Base-by-base conservation (phyloP, 2,329 filamentous ascomycete genomes). In the Colletotrichum orbiculare region DNA sequence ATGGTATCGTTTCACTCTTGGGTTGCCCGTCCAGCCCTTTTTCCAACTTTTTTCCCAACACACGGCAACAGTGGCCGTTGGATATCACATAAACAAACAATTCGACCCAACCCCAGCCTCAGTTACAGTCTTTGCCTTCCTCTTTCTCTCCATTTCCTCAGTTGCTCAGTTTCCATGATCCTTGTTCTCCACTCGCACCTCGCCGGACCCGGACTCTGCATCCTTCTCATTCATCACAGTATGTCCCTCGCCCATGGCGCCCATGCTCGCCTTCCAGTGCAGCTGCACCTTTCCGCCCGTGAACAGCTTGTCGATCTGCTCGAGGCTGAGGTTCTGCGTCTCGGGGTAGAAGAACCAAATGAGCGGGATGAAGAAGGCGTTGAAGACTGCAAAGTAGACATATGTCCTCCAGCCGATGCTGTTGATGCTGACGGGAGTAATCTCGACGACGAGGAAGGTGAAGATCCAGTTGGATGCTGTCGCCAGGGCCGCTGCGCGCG, bases 301-400 rank as follows among this genome's bases (percentile, higher is more conserved):
- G 57, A 78, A 78, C 2, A 78, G 69, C 54, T 71, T 72, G 50
- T 83, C 81, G 53, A 86, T 80, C 70, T 85, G 81, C 71, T 85
- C 83, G 1, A 86, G 76, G 25, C 78, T 78, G 8, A 83, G 72
- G 0, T 79, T 76, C 37, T 79, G 79, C 0, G 83, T 85, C 68
- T 85, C 82, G 1, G 81, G 82, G 67, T 81, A 84, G 70, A 81
- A 80, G 68, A 82, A 80, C 69, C 79, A 84, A 10, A 84, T 79
- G 62, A 81, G 74, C 1, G 80, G 80, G 13, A 83, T 75, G 60
- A 77, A 77, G 45, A 65, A 59, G 41, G 74, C 71, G 67, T 80
- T 78, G 69, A 78, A 76, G 63, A 77, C 69, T 46, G 73, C 71
- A 60, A 79, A 80, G 54, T 78, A 75, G 53, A 78, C 67, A 63